Percentiles rank a stretch among this genome's conserved stretches.
These are phyloP conservation scores for Dictyostelium citrinum DNA, from an alignment of 78 protist species.

Conservation along the genomic window DNA sequence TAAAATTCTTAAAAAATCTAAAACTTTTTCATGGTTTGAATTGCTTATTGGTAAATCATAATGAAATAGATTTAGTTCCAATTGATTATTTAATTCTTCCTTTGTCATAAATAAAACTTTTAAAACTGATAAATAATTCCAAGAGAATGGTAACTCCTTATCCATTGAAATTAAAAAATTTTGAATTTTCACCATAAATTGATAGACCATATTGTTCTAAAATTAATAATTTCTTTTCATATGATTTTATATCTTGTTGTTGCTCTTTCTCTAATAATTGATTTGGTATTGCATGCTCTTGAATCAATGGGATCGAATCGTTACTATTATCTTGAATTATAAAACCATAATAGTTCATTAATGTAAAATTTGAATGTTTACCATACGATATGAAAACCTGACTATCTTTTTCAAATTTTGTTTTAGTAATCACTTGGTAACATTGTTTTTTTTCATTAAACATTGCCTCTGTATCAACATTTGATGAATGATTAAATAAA, in stretches of 20 bases:
- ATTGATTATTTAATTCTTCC: not conserved
- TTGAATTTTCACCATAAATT: not conserved
- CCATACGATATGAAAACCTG: slow-evolving; percentile 67
- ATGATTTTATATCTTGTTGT: not conserved
- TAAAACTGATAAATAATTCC: slow-evolving; percentile 50
- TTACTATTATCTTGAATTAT: slow-evolving; percentile 26
- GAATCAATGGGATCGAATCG: slow-evolving; percentile 6
- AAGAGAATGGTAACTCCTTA: slow-evolving; percentile 18
- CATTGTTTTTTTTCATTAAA: not conserved
- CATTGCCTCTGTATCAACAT: not conserved
- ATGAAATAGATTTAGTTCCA: slow-evolving; percentile 23
- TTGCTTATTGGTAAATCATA: not conserved
- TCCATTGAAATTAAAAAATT: slow-evolving; percentile 6
- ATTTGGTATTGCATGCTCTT: not conserved
- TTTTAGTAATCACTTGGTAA: slow-evolving; percentile 51
- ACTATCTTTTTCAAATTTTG: slow-evolving; percentile 9
- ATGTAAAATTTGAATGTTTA: slow-evolving; percentile 42
- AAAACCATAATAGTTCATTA: slow-evolving; percentile 50
- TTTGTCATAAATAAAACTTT: slow-evolving; percentile 26
- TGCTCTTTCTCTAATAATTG: not conserved
- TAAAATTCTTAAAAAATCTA: not conserved
- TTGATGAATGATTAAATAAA: slow-evolving; percentile 37
- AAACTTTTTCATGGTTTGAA: not conserved
- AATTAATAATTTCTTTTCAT: slow-evolving; percentile 7
- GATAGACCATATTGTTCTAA: slow-evolving; percentile 13